Conservation (phyloP, 441 rosid genomes). For the Biscutella laevigata region DNA sequence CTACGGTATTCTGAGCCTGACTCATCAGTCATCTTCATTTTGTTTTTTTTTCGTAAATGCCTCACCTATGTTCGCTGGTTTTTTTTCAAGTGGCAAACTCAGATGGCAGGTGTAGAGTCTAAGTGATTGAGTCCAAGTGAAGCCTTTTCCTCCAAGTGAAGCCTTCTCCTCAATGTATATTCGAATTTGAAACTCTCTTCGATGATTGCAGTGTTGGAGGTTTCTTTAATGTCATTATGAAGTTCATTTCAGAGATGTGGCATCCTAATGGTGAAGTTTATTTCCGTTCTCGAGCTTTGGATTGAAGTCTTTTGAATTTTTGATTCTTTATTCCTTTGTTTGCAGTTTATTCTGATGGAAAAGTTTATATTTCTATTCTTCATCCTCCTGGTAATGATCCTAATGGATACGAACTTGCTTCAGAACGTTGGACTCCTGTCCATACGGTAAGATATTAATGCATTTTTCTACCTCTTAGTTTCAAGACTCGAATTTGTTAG, state of each 20-base stretch:
- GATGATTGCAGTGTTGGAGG: too few relatives aligned
- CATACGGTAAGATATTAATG: slow-evolving; percentile 36
- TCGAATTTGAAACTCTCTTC: too few relatives aligned
- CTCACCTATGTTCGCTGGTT: too few relatives aligned
- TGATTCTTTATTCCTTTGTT: not conserved
- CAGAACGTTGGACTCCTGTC: slow-evolving; percentile 85
- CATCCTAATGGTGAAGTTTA: slow-evolving; percentile 76
- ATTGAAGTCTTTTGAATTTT: not conserved
- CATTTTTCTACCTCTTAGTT: not conserved
- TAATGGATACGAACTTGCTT: slow-evolving; percentile 89
- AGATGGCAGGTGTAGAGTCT: too few relatives aligned
- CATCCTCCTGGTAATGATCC: slow-evolving; percentile 99
- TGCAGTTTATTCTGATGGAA: slow-evolving; percentile 80
- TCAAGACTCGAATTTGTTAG: not conserved
- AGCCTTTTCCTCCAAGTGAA: too few relatives aligned
- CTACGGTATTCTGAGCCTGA: too few relatives aligned
- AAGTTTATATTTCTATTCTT: slow-evolving; percentile 93
- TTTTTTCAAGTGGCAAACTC: too few relatives aligned
- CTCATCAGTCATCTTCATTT: too few relatives aligned
- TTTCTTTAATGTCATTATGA: too few relatives aligned
- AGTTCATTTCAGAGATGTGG: slow-evolving; percentile 86
- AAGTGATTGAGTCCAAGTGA: too few relatives aligned
- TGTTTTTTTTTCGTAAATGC: too few relatives aligned
- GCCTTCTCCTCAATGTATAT: too few relatives aligned
- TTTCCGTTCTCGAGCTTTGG: not conserved